phyloP scores from a whole-genome alignment of 140 eudicot species.

The Senecio squalidus region DNA sequence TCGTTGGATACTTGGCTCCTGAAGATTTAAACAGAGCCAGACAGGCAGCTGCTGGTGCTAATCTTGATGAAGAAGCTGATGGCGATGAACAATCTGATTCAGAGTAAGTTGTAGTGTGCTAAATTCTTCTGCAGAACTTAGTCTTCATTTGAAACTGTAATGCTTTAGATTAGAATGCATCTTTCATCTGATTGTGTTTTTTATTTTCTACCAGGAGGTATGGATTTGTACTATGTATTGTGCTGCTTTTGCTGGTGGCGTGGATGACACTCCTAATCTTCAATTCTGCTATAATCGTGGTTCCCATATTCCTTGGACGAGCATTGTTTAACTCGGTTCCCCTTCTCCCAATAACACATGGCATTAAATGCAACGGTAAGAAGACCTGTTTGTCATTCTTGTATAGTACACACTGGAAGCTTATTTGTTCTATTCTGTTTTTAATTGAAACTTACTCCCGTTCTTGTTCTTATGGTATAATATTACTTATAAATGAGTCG shows the following conservation, averaged over 20 bases:
- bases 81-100: constrained; percentile 65
- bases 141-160: neutral
- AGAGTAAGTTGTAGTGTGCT: constrained; percentile 52
- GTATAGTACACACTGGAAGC: neutral
- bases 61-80: constrained; percentile 49
- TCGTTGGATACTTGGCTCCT: constrained; percentile 38
- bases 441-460: neutral
- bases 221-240: constrained; percentile 80
- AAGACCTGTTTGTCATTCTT: neutral
- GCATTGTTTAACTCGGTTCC: constrained; percentile 74
- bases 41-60: constrained; percentile 37
- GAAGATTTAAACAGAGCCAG: constrained; percentile 53
- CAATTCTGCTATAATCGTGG: constrained; percentile 69
- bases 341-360: constrained; percentile 89
- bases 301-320: constrained; percentile 87
- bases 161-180: neutral
- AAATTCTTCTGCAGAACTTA: neutral
- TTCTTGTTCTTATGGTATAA: constrained; percentile 1
- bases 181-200: neutral
- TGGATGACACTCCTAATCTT: constrained; percentile 89
- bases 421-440: neutral
- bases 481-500: neutral
- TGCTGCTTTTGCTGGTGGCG: constrained; percentile 77
- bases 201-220: constrained; percentile 50
- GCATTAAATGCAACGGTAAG: constrained; percentile 93